phyloP scores from a whole-genome alignment of 257 asterid species.

The Scutellaria minor region DNA sequence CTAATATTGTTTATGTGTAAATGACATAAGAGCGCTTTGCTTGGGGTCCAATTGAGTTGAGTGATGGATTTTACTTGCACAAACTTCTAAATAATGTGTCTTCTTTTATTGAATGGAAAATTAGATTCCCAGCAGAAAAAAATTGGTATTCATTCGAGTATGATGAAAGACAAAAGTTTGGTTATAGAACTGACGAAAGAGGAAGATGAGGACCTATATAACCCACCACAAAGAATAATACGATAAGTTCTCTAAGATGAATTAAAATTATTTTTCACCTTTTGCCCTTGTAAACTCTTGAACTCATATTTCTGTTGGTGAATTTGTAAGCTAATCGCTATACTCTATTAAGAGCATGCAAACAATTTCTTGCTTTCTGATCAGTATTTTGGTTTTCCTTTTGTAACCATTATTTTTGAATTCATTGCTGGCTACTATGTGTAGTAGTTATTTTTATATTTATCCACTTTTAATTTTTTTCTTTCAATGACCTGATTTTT shows the following conservation, averaged over 20 bases:
- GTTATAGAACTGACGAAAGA: neutral
- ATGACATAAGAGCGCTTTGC: neutral
- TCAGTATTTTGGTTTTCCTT: conserved; percentile 16
- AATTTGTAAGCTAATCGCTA: neutral
- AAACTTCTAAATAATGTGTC: neutral
- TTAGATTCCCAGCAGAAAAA: neutral
- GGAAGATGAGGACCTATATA: conserved; percentile 2
- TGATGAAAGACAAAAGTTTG: neutral
- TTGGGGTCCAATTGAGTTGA: neutral
- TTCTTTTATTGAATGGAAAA: neutral
- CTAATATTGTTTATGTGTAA: neutral
- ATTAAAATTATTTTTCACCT: neutral
- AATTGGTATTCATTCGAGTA: too few species aligned
- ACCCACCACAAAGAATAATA: neutral
- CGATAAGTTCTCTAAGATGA: neutral
- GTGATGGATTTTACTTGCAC: neutral
- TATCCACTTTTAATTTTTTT: conserved; percentile 1
- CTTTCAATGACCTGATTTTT: neutral
- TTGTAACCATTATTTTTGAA: neutral
- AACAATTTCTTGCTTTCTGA: conserved; percentile 15
- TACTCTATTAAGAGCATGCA: neutral
- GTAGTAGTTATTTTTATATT: conserved; percentile 9
- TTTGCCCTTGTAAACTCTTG: conserved; percentile 9
- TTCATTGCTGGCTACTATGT: conserved; percentile 10
- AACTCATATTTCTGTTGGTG: conserved; percentile 19